A percentile compares a stretch with the other conserved stretches of the same genome.
Conservation (phyloP, 805 yeast species). For the Huiozyma sinensis region DNA sequence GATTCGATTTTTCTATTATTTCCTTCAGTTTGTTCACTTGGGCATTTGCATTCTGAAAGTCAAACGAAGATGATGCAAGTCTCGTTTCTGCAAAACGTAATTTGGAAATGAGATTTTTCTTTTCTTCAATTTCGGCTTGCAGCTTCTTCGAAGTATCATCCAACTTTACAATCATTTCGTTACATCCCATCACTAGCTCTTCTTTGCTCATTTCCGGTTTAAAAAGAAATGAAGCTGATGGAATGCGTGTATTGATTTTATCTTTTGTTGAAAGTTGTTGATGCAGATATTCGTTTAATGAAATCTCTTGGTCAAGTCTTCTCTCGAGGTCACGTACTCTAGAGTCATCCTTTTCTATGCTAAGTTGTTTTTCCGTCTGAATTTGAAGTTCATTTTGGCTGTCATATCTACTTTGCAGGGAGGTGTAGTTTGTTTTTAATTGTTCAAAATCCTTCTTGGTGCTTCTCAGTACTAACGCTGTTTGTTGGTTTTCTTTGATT, state of each 20-base stretch:
- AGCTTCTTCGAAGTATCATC: slow-evolving; percentile 42
- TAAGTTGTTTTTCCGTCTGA: neutral
- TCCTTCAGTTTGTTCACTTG: slow-evolving; percentile 31
- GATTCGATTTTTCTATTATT: slow-evolving; percentile 16
- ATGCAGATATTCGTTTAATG: slow-evolving; percentile 22
- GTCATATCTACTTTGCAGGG: slow-evolving; percentile 34
- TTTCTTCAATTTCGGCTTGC: slow-evolving; percentile 35
- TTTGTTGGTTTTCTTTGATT: slow-evolving; percentile 20
- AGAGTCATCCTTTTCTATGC: slow-evolving; percentile 18
- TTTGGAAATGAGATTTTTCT: slow-evolving; percentile 43
- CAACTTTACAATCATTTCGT: slow-evolving; percentile 38
- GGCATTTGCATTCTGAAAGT: slow-evolving; percentile 39
- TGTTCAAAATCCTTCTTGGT: slow-evolving; percentile 20
- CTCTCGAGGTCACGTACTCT: slow-evolving; percentile 30
- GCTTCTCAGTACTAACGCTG: slow-evolving; percentile 19
- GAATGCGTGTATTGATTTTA: neutral
- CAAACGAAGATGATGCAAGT: slow-evolving; percentile 54
- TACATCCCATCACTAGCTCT: slow-evolving; percentile 21
- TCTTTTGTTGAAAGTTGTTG: slow-evolving; percentile 16
- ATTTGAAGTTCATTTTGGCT: slow-evolving; percentile 1
- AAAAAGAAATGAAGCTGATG: neutral
- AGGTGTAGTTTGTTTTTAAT: slow-evolving; percentile 22
- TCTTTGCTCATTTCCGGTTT: slow-evolving; percentile 9
- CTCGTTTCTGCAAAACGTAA: slow-evolving; percentile 50
- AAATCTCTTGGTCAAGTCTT: slow-evolving; percentile 24